These are phyloP conservation scores for Suillus luteus DNA, from an alignment of 768 basidiomycete species.

Conservation along the genomic window DNA sequence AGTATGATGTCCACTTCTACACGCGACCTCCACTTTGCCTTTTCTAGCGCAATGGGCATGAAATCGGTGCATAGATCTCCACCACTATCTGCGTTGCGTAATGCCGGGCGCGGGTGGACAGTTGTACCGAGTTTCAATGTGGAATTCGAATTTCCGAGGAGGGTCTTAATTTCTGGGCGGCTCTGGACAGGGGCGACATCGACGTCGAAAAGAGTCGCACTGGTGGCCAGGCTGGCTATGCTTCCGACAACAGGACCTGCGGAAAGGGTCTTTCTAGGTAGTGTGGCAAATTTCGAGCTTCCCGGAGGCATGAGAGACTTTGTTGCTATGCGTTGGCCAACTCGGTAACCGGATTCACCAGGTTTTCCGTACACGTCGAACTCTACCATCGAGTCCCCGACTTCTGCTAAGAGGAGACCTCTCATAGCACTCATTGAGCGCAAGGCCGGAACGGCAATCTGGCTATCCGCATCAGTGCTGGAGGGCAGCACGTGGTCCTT, in stretches of 20 bases:
- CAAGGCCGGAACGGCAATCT: conserved; percentile 28
- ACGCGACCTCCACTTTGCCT: conserved; percentile 70
- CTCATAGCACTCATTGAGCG: conserved; percentile 45
- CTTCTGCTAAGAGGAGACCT: conserved; percentile 49
- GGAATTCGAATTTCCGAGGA: conserved; percentile 63
- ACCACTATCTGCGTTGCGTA: conserved; percentile 14
- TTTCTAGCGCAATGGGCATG: conserved; percentile 56
- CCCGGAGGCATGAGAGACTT: conserved; percentile 35
- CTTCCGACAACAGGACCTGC: background rate
- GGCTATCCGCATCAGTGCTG: background rate
- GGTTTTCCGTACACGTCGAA: conserved; percentile 38
- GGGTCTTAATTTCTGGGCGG: conserved; percentile 56
- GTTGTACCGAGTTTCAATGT: conserved; percentile 56
- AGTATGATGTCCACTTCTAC: conserved; percentile 84
- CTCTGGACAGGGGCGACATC: conserved; percentile 51
- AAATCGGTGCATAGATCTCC: conserved; percentile 17
- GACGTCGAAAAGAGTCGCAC: conserved; percentile 54
- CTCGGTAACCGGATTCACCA: conserved; percentile 39
- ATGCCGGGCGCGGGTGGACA: conserved; percentile 35
- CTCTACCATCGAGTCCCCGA: conserved; percentile 49
- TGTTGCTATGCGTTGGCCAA: conserved; percentile 42
- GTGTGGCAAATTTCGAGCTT: conserved; percentile 18
- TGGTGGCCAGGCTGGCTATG: conserved; percentile 39
- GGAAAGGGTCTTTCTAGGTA: conserved; percentile 12
- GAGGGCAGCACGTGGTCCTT: background rate